Base-by-base conservation (phyloP, 139 green algal genomes). In the Haematococcus lacustris region DNA sequence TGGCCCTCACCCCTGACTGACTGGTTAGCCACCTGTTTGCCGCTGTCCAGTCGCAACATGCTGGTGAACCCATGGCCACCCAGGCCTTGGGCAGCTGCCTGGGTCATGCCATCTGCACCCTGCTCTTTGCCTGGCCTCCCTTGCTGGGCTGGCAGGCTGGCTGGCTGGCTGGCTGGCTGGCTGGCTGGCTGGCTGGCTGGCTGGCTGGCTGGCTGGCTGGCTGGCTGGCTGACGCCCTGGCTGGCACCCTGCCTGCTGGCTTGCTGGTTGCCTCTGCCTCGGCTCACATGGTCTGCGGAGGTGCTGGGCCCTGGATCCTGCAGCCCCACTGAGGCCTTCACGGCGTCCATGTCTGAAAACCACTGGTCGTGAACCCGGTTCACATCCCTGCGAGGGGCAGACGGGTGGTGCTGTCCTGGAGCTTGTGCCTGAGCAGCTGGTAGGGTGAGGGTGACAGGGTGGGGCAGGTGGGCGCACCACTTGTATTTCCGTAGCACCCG, bases 361-460 rank as follows among this genome's bases (percentile, higher is more conserved):
- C 91, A 98, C 65, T 93, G 88, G 50, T 98, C 92, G 41, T 97
- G 83, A 32, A 93, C 80, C 2, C 82, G 75, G 69, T 83, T 89
- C 3, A 83, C 77, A 71, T 95, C 90, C 90, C 88, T 93, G 81
- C 32, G 73, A 34, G 30, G 61, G 38, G 6, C 1, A 66, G 32
- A 37, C 25, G 34, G 25, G 21, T 28, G 32, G 17, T 59, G 64
- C 64, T 51, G 21, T 37, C 38, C 3, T 5, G 38, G 3, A 34
- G 38, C 7, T 13, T 37, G 17, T 5, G 37, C 38, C 38, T 30
- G n/a, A 38, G 61, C 62, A 50, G 47, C 38, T 33, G 21, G 39
- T 32, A 26, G 23, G 28, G 35, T 9, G 9, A 68, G 35, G 6
- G 6, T 13, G 17, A 32, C 6, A 66, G 26, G 59, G 17, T 17